These are phyloP conservation scores for Metschnikowia shivogae DNA, from an alignment of 805 yeast species.

Conservation along the genomic window DNA sequence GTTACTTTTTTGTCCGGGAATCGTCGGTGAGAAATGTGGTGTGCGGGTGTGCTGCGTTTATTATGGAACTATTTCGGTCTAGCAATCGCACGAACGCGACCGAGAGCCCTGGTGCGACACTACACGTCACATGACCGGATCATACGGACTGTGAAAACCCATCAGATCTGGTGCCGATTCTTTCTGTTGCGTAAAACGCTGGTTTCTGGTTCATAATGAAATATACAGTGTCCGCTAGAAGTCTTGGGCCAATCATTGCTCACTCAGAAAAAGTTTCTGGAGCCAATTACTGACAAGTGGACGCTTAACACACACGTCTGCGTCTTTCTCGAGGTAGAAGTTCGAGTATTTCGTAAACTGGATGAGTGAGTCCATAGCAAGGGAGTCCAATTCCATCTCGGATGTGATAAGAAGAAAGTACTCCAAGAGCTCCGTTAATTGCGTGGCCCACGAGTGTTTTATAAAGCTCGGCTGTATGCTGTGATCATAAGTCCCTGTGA, in stretches of 20 bases:
- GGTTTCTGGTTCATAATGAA: background rate
- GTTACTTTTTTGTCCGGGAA: conserved; percentile 4
- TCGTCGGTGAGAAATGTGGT: conserved; percentile 9
- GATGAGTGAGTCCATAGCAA: conserved; percentile 7
- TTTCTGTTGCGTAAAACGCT: background rate
- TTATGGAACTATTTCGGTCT: conserved; percentile 1
- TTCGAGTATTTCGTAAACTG: conserved; percentile 6
- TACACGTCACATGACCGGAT: too few relatives aligned
- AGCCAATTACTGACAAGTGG: conserved; percentile 10
- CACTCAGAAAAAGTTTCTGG: conserved; percentile 2
- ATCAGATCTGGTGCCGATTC: background rate
- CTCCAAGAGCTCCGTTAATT: conserved; percentile 8
- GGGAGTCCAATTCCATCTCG: conserved; percentile 3
- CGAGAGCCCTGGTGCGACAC: background rate
- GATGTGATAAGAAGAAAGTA: conserved; percentile 3
- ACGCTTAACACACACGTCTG: conserved; percentile 1
- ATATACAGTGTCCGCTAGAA: background rate
- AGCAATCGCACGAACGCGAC: background rate
- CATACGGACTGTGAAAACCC: background rate
- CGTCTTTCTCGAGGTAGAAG: conserved; percentile 2
- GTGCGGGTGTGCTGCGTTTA: conserved; percentile 7
- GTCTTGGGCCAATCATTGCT: background rate
- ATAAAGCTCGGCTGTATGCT: conserved; percentile 3
- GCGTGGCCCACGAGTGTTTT: conserved; percentile 1
- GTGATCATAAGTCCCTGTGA: background rate